Evolutionary conservation across 257 asterid genomes (phyloP), one percentile per base, ranked within the genome.

Genomic region (Lantana camara): DNA sequence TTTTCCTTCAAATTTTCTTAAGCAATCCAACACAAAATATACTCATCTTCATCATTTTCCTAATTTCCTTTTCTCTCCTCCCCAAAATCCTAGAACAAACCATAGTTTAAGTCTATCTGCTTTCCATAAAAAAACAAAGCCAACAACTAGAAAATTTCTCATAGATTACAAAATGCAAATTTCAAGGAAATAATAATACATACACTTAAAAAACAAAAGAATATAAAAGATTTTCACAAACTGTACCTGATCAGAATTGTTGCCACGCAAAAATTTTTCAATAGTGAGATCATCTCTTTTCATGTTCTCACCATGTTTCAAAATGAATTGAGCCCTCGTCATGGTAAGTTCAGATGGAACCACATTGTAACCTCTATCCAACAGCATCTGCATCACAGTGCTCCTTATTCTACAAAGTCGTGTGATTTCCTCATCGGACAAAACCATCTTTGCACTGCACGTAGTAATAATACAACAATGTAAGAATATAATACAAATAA

Each of bases 241-340:
- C 17, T 22, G 38, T 35, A 89, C 97, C 95, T 83, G 77, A 5
- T 81, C 85, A 44, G 91, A 75, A 77, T 60, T 68, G 68, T 64
- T 73, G 35, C 32, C 73, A 65, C 94, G 84, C 79, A 74, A 27
- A 37, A 68, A 35, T 72, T 88, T 91, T 19, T 60, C 70, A 16
- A 88, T 64, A 63, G 73, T 75, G 0, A 88, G 88, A 72, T 88
- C 96, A 61, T 86, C 91, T 57, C 96, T 81, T 81, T 86, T 86
- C 90, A 86, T 82, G 48, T 73, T 86, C 23, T 86, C 96, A 4
- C 96, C 91, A 42, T 78, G 77, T 80, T 83, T 83, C 63, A 64
- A 59, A 38, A 70, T 10, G 61, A 83, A 83, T 58, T 80, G 82
- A 67, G 54, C 8, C 74, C 50, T 77, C 1, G 89, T 27, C 86